These are phyloP conservation scores for Yarrowia alimentaria DNA, from an alignment of 805 yeast genomes.

Conservation along the genomic window DNA sequence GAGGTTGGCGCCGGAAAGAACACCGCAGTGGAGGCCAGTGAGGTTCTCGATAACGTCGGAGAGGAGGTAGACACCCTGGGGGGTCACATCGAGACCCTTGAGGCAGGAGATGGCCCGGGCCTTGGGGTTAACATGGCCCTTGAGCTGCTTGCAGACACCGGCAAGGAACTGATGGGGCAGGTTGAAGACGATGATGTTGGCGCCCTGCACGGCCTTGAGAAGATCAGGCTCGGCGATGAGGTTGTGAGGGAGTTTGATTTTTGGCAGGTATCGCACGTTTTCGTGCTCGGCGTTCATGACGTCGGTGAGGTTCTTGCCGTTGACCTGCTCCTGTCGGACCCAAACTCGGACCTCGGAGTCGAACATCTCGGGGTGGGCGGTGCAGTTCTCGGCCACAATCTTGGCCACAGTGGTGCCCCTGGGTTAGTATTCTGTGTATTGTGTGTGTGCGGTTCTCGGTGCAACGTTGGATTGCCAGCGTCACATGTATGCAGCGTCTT, in stretches of 20 bases:
- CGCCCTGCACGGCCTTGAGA: constrained; percentile 68
- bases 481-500: no score
- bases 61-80: constrained; percentile 79
- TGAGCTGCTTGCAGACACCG: constrained; percentile 68
- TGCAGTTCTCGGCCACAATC: constrained; percentile 85
- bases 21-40: constrained; percentile 91
- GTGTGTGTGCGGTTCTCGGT: no score
- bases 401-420: constrained; percentile 95
- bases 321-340: constrained; percentile 82
- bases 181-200: constrained; percentile 88
- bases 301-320: constrained; percentile 80
- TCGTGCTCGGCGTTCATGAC: constrained; percentile 89
- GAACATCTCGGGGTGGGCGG: constrained; percentile 69
- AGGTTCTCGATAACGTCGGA: constrained; percentile 75
- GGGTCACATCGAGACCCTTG: constrained; percentile 88
- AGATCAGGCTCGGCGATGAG: constrained; percentile 84
- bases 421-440: no score
- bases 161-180: constrained; percentile 96
- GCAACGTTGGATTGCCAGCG: no score
- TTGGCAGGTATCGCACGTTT: constrained; percentile 93
- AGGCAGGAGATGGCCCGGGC: constrained; percentile 92
- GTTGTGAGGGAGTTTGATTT: constrained; percentile 79
- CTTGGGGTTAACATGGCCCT: constrained; percentile 66
- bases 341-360: constrained; percentile 83
- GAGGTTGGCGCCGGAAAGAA: constrained; percentile 92